These are phyloP conservation scores for Gigaspora rosea DNA, from an alignment of 192 early-diverging fungal species.

Conservation along the genomic window DNA sequence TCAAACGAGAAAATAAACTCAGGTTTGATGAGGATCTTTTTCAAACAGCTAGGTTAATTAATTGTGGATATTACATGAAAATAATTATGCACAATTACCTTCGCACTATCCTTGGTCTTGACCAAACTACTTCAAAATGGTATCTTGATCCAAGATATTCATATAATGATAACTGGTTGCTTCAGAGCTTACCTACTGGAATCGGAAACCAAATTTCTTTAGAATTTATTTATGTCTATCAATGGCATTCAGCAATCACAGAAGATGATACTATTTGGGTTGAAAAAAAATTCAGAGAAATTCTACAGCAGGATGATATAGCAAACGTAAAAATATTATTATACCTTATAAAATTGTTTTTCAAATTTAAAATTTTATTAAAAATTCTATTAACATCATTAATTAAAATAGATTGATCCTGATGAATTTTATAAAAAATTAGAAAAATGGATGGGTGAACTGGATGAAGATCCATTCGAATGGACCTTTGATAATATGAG, in stretches of 20 bases:
- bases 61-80: constrained; percentile 47
- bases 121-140: background rate
- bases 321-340: background rate
- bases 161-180: background rate
- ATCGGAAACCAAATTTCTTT: background rate
- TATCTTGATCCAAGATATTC: background rate
- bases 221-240: background rate
- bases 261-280: background rate
- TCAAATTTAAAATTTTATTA: background rate
- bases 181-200: background rate
- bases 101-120: constrained; percentile 47
- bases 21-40: constrained; percentile 48
- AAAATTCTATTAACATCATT: background rate
- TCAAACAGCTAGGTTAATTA: constrained; percentile 54
- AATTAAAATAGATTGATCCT: background rate
- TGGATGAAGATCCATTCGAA: background rate
- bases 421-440: background rate
- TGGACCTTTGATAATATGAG: background rate
- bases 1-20: constrained; percentile 37
- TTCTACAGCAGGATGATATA: background rate
- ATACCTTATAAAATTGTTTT: background rate
- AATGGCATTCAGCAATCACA: background rate
- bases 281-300: constrained; percentile 10
- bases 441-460: background rate
- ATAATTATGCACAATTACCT: constrained; percentile 50